Evolutionary conservation across 495 filamentous ascomycete genomes (phyloP).

Genomic region (Venustampulla echinocandica): DNA sequence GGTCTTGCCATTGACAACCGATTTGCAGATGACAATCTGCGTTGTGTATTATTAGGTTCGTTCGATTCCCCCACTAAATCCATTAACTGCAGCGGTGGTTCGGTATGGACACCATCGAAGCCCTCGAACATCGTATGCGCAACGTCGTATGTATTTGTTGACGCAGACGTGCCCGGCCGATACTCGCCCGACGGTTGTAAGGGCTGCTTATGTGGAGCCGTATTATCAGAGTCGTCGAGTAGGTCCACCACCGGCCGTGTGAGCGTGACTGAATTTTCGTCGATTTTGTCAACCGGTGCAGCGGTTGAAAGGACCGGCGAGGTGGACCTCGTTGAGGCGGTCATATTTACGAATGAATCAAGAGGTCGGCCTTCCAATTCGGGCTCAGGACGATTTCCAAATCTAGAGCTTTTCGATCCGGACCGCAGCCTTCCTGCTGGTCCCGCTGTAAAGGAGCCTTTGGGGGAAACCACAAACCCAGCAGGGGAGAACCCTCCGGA

Average conservation of each 20-base stretch:
- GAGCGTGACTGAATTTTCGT: constrained; percentile 17
- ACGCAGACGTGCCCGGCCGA: constrained; percentile 39
- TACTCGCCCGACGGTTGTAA: constrained; percentile 21
- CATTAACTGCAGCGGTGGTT: constrained; percentile 17
- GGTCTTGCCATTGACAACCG: constrained; percentile 36
- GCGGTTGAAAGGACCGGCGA: constrained; percentile 15
- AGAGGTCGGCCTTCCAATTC: constrained; percentile 35
- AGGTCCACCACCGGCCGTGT: constrained; percentile 8
- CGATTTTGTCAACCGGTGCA: constrained; percentile 21
- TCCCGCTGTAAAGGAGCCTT: constrained; percentile 51
- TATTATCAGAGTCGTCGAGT: not conserved
- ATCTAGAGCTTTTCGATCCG: constrained; percentile 42
- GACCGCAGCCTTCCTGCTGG: constrained; percentile 51
- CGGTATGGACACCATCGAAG: constrained; percentile 82
- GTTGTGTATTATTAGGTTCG: not conserved
- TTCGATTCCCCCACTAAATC: not conserved
- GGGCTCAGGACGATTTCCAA: constrained; percentile 45
- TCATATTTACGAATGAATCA: constrained; percentile 26
- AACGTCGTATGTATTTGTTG: constrained; percentile 61
- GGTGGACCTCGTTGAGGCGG: constrained; percentile 16
- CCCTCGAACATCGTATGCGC: constrained; percentile 68
- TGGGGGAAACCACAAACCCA: constrained; percentile 57
- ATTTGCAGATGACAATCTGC: constrained; percentile 10
- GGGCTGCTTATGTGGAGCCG: constrained; percentile 13
- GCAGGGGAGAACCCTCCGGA: constrained; percentile 64